phyloP scores from a whole-genome alignment of 352 stramenopile genomes.

The Phytophthora citrophthora region DNA sequence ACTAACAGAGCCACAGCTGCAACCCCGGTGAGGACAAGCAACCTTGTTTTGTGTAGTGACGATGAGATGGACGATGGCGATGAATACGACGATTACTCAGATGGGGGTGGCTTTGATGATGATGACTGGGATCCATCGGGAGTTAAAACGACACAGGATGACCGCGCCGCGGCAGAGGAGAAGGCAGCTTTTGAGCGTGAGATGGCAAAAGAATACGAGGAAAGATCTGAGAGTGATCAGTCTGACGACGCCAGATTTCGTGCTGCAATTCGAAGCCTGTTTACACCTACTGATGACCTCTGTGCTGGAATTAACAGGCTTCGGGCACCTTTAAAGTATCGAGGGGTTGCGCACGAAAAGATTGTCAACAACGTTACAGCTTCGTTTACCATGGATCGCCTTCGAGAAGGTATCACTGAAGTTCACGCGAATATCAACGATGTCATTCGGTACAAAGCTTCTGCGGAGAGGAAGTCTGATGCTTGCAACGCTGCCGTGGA shows the following conservation, averaged over 20 bases:
- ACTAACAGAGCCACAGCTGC: background rate
- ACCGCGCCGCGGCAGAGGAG: slow-evolving; percentile 8
- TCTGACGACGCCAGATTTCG: slow-evolving; percentile 69
- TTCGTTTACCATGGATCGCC: slow-evolving; percentile 67
- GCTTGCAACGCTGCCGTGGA: slow-evolving; percentile 70
- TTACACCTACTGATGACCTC: slow-evolving; percentile 68
- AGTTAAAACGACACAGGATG: slow-evolving; percentile 27
- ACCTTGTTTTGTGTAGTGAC: slow-evolving; percentile 69
- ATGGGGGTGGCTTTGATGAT: slow-evolving; percentile 31
- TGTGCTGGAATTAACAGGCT: slow-evolving; percentile 65
- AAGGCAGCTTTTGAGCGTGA: slow-evolving; percentile 37
- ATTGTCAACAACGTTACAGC: slow-evolving; percentile 76
- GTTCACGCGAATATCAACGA: slow-evolving; percentile 72
- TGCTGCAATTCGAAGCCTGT: slow-evolving; percentile 76
- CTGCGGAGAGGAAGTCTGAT: slow-evolving; percentile 53
- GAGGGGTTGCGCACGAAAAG: slow-evolving; percentile 44
- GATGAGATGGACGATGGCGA: slow-evolving; percentile 66
- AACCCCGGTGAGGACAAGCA: slow-evolving; percentile 29
- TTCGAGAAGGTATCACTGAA: slow-evolving; percentile 65
- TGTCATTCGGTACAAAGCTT: slow-evolving; percentile 56
- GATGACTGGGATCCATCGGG: slow-evolving; percentile 44
- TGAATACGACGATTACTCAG: slow-evolving; percentile 57
- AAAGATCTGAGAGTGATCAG: slow-evolving; percentile 46
- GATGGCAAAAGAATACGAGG: slow-evolving; percentile 52
- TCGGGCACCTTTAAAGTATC: slow-evolving; percentile 67